Evolutionary conservation across 805 yeast genomes (phyloP), one percentile per base, ranked within the genome.

Genomic region (Diddensiella caesifluorescens): DNA sequence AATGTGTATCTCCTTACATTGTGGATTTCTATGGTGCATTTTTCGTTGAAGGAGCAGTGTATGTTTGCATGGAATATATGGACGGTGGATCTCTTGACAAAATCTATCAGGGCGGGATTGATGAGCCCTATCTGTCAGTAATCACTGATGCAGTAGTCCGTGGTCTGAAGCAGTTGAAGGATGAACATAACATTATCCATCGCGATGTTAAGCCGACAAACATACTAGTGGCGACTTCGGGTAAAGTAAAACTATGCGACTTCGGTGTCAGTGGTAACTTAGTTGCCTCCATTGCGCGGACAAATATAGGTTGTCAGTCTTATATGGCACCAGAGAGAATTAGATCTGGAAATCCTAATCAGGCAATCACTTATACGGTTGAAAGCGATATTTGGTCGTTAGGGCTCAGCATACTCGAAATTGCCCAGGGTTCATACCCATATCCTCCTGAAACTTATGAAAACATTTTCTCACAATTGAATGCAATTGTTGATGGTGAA

Each of bases 251-350:
- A 61, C 68, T 90, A 22, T 87, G 96, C 67, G 98, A 90, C 65
- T 90, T 90, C 63, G 98, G 98, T 40, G 98, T 90, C 18, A 77
- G 88, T 41, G 97, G 97, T 15, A 90, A 90, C 57, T 68, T 90
- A 47, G 97, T 92, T 18, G 95, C 97, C 2, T 86, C 95, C 0
- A 70, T 90, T 54, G 97, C 97, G 12, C 80, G 87, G 55, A 90
- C 98, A 0, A 90, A 92, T 54, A 87, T 90, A 51, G 98, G 98
- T 3, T 90, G 98, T 64, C 98, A 92, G 64, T 83, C 95, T 1
- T 90, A 90, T 63, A 92, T 92, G 97, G 97, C 97, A 1, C 98
- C 98, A 1, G 98, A 90, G 60, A 75, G 98, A 57, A 92, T 92
- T 53, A 79, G 80, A 56, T 76, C 53, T 73, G 43, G 77, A 20